phyloP scores from a whole-genome alignment of 2,329 filamentous ascomycete species.

The Thielaviopsis populi region DNA sequence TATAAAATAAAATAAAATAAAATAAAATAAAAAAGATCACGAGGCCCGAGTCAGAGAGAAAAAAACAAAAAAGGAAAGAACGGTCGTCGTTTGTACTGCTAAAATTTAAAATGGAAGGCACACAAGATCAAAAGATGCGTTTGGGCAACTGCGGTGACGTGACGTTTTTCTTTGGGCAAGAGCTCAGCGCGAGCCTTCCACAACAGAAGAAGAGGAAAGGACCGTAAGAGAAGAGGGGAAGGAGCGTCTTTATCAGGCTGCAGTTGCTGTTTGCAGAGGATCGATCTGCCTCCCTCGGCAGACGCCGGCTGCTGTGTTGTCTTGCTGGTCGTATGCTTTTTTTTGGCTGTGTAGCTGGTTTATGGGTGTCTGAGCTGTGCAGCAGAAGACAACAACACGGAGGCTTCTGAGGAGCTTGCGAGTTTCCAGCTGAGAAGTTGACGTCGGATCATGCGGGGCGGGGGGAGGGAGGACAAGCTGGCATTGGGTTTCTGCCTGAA shows the following conservation, averaged over 20 bases:
- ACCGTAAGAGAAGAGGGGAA: background rate
- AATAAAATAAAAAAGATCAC: background rate
- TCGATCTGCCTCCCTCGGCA: background rate
- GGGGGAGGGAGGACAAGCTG: background rate
- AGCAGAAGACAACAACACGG: no score
- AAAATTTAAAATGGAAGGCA: background rate
- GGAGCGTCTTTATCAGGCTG: background rate
- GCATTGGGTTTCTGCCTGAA: background rate
- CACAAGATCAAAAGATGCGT: no score
- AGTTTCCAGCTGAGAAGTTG: background rate
- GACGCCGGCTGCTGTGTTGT: background rate
- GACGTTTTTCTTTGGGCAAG: background rate
- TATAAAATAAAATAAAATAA: no score
- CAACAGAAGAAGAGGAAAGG: background rate
- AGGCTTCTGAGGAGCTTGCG: background rate
- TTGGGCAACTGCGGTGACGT: background rate
- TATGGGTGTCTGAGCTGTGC: no score
- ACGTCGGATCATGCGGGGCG: conserved; percentile 2
- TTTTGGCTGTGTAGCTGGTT: background rate
- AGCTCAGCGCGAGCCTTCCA: background rate
- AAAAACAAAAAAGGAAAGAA: background rate
- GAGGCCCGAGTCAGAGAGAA: no score
- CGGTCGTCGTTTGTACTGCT: background rate
- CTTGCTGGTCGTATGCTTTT: background rate
- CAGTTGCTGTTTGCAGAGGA: background rate